phyloP scores from a whole-genome alignment of 345 rosid genomes.

The Murraya koenigii region DNA sequence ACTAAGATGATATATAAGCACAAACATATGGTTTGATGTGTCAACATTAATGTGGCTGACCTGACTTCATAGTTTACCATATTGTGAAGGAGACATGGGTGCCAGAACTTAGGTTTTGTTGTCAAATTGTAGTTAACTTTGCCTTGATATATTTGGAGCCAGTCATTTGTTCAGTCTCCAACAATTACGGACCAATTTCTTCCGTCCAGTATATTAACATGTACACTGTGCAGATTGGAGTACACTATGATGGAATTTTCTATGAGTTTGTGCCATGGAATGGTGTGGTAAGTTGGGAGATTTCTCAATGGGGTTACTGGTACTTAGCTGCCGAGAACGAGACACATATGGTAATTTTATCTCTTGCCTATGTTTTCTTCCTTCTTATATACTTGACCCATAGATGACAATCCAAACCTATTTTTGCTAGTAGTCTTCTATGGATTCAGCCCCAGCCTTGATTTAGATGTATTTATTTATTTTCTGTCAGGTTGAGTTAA shows the following conservation, averaged over 20 bases:
- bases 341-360: slow-evolving; percentile 53
- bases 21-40: neutral
- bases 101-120: neutral
- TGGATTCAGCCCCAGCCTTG: neutral
- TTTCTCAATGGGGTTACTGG: slow-evolving; percentile 86
- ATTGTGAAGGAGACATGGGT: neutral
- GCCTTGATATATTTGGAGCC: neutral
- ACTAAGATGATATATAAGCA: neutral
- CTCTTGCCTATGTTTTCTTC: neutral
- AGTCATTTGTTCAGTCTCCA: neutral
- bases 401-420: neutral
- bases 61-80: neutral
- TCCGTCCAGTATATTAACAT: neutral
- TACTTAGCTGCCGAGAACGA: slow-evolving; percentile 70
- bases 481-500: slow-evolving; percentile 64
- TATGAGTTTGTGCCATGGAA: slow-evolving; percentile 97
- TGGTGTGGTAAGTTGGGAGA: slow-evolving; percentile 73
- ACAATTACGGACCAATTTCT: neutral
- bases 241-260: slow-evolving; percentile 73
- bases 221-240: slow-evolving; percentile 66
- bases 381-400: neutral
- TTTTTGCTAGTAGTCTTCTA: neutral
- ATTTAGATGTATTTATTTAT: neutral
- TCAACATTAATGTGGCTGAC: neutral
- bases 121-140: neutral